Evolutionary conservation across 1,284 basidiomycete genomes (phyloP).

Genomic region (Trametes pubescens): DNA sequence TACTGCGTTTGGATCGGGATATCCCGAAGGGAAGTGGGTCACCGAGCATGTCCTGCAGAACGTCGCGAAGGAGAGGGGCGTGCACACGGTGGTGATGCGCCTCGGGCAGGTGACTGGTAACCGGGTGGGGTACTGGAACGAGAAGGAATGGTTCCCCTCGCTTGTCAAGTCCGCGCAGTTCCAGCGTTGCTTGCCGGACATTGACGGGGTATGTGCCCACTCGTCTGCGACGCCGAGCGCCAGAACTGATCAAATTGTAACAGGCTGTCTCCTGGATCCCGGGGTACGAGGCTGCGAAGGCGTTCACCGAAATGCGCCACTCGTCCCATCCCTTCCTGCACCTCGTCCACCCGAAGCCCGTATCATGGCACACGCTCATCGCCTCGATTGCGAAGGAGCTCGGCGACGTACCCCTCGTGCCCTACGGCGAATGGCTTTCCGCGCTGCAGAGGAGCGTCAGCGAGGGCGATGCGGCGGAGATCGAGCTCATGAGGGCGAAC

Average conservation of each 20-base stretch:
- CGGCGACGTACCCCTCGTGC: slow-evolving; percentile 31
- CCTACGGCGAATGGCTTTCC: slow-evolving; percentile 35
- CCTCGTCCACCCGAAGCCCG: slow-evolving; percentile 40
- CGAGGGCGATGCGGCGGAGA: slow-evolving; percentile 12
- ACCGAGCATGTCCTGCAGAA: slow-evolving; percentile 43
- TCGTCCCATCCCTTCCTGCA: slow-evolving; percentile 33
- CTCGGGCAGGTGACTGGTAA: slow-evolving; percentile 55
- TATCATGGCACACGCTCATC: slow-evolving; percentile 32
- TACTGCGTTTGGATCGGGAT: slow-evolving; percentile 45
- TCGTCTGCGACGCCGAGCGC: no score
- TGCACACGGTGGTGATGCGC: slow-evolving; percentile 46
- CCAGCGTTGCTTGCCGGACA: slow-evolving; percentile 40
- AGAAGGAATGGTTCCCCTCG: slow-evolving; percentile 54
- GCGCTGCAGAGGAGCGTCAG: slow-evolving; percentile 25
- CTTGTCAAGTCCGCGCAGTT: slow-evolving; percentile 46
- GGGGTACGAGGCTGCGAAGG: slow-evolving; percentile 32
- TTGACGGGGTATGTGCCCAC: slow-evolving; percentile 28
- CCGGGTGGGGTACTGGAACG: slow-evolving; percentile 51
- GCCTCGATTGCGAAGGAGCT: slow-evolving; percentile 30
- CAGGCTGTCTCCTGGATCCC: slow-evolving; percentile 38
- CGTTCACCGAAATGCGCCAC: slow-evolving; percentile 35
- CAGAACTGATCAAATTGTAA: not conserved
- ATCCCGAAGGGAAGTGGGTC: slow-evolving; percentile 51
- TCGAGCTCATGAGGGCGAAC: slow-evolving; percentile 30
- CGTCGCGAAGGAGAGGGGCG: slow-evolving; percentile 28